Base-by-base conservation (phyloP, 768 basidiomycete species). In the Serendipita indica region DNA sequence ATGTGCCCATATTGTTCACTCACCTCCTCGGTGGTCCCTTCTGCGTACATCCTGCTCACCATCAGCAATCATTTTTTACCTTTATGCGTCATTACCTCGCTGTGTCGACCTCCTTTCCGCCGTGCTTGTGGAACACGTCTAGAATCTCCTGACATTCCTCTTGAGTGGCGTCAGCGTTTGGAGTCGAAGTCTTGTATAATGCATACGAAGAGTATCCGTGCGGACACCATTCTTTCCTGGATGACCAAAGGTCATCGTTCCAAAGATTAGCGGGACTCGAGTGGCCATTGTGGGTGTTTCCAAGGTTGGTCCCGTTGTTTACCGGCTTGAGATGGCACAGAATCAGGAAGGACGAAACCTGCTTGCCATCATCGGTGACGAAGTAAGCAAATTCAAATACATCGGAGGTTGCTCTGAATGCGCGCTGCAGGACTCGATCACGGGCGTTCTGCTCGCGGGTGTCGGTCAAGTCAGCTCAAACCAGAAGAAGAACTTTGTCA, bases 401-500 rank as follows among this genome's bases (percentile, higher is more conserved):
- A 20, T 20, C 32, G 22, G 12, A 27, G 20, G 20, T 12, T 39
- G 16, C 34, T 60, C 63, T 66, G 39, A 65, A 46, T 45, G 46
- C 16, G 25, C 39, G 33, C 35, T 33, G 39, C 28, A 99, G 94
- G 96, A 99, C 73, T 90, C 94, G 2, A 89, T 98, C 62, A 98
- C 96, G 0, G 96, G 96, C 39, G 78, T 98, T 14, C 78, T 99
- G 39, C 78, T 99, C 49, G 96, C 96, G 3, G 96, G 96, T 33
- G 80, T 98, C 45, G 96, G 96, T 0, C 87, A 99, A 70, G 77
- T 97, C 62, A 83, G 85, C 64, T 82, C 86, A 60, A 79, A 86
- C 41, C 89, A 91, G 74, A 89, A 86, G 77, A 96, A 96, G 84
- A 99, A 97, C 74, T 98, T 99, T 70, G 75, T 98, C 45, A 82